phyloP scores from a whole-genome alignment of 176 grass and related monocot species.

The Zea luxurians region DNA sequence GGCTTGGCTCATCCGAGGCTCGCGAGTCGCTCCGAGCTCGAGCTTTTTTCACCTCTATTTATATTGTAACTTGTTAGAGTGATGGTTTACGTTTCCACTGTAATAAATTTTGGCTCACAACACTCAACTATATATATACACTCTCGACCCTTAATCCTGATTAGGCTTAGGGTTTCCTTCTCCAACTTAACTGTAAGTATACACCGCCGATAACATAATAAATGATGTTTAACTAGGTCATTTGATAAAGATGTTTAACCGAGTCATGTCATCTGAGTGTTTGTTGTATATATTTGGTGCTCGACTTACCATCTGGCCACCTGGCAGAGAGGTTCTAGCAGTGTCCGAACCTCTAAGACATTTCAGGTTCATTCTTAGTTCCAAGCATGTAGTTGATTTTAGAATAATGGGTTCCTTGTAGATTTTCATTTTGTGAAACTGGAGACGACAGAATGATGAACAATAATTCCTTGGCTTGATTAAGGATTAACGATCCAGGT shows the following conservation, averaged over 20 bases:
- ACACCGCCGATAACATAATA: too few species aligned
- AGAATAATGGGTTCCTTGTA: constrained; percentile 11
- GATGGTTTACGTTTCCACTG: too few species aligned
- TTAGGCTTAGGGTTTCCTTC: too few species aligned
- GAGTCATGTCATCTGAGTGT: not conserved
- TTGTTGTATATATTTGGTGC: constrained; percentile 24
- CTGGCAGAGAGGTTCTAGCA: constrained; percentile 9
- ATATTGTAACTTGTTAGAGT: too few species aligned
- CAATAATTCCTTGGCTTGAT: not conserved
- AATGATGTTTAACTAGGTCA: not conserved
- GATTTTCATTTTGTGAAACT: not conserved
- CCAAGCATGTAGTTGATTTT: not conserved
- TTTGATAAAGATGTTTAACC: not conserved
- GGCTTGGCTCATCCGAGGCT: too few species aligned
- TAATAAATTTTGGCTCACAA: too few species aligned
- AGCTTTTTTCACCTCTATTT: too few species aligned
- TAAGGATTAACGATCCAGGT: not conserved
- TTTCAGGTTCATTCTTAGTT: constrained; percentile 24
- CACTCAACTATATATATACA: too few species aligned
- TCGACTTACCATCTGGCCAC: constrained; percentile 53
- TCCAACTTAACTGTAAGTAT: too few species aligned
- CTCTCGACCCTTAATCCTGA: too few species aligned
- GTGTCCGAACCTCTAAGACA: constrained; percentile 36
- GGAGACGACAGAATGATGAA: not conserved
- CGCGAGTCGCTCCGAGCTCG: too few species aligned